A percentile compares a stretch with the other conserved stretches of the same genome.
These are phyloP conservation scores for Berkeleyomyces basicola DNA, from an alignment of 2,329 filamentous ascomycete genomes.

Conservation along the genomic window DNA sequence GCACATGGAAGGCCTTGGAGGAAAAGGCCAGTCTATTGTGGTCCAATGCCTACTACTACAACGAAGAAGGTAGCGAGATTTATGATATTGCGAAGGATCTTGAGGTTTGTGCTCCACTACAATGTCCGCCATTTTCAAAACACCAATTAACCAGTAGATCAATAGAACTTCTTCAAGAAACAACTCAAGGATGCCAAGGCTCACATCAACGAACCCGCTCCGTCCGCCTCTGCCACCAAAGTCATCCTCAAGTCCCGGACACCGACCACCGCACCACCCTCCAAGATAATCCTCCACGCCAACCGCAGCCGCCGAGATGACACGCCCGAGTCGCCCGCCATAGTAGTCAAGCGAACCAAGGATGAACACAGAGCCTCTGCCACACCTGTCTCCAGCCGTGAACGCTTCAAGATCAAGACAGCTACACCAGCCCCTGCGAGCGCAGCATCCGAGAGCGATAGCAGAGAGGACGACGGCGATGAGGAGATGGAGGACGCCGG, in stretches of 20 bases:
- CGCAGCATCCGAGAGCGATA: background rate
- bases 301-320: slow-evolving; percentile 21
- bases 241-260: slow-evolving; percentile 12
- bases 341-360: background rate
- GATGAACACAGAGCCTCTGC: background rate
- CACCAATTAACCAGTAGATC: background rate
- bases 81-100: slow-evolving; percentile 61
- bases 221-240: slow-evolving; percentile 29
- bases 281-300: slow-evolving; percentile 55
- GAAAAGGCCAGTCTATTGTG: slow-evolving; percentile 67
- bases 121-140: background rate
- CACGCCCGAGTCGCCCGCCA: slow-evolving; percentile 2
- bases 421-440: background rate
- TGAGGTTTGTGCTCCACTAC: slow-evolving; percentile 37
- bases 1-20: slow-evolving; percentile 68
- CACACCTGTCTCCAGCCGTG: slow-evolving; percentile 2
- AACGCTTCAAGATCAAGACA: slow-evolving; percentile 8
- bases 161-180: slow-evolving; percentile 44
- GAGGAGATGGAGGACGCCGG: background rate
- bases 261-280: slow-evolving; percentile 2
- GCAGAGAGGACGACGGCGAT: background rate
- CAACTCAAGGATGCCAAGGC: slow-evolving; percentile 56
- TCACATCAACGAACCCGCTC: slow-evolving; percentile 51
- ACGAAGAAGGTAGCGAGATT: slow-evolving; percentile 81
- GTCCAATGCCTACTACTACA: slow-evolving; percentile 78